These are phyloP conservation scores for Cymbidium sinense DNA, from an alignment of 106 monocot species.

Conservation along the genomic window DNA sequence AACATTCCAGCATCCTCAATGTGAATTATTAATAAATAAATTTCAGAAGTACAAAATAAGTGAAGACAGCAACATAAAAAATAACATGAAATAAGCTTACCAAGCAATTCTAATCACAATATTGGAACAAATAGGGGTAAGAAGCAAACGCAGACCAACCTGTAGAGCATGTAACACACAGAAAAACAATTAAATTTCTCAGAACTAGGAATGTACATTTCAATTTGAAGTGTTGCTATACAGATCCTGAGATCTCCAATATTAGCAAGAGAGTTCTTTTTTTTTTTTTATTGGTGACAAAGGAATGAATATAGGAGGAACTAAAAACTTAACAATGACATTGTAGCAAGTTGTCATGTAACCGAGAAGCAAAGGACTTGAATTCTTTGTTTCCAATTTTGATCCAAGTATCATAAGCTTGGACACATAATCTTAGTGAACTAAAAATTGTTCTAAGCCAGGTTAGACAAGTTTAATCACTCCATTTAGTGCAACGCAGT, in stretches of 20 bases:
- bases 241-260: background rate
- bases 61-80: background rate
- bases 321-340: background rate
- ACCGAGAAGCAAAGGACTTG: background rate
- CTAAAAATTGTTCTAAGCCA: background rate
- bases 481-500: background rate
- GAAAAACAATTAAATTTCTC: background rate
- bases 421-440: background rate
- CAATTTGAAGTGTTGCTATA: background rate
- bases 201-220: background rate
- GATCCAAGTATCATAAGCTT: background rate
- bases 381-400: background rate
- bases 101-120: conserved; percentile 68
- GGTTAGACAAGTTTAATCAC: background rate
- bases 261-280: background rate
- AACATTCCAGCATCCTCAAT: background rate
- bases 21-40: background rate
- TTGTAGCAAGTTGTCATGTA: background rate
- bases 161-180: conserved; percentile 17
- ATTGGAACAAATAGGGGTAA: conserved; percentile 58
- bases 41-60: background rate
- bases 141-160: conserved; percentile 68
- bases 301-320: background rate
- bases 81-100: conserved; percentile 29
- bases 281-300: background rate